Conservation (phyloP, 768 basidiomycete species). For the Postia placenta region DNA sequence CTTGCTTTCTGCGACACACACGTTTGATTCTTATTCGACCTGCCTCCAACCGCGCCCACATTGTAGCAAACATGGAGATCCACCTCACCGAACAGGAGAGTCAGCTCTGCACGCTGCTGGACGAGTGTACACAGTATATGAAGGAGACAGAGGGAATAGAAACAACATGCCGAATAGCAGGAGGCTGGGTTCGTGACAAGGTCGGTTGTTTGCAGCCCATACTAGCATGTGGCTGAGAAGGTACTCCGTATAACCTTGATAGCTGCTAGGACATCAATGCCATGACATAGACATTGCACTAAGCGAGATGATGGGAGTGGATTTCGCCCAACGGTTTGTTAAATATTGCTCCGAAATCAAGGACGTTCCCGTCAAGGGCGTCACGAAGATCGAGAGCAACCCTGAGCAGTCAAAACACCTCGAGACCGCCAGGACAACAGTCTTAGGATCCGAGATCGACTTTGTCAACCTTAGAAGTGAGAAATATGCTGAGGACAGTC, state of each 20-base stretch:
- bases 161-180: constrained; percentile 84
- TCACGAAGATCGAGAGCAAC: constrained; percentile 86
- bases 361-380: constrained; percentile 46
- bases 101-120: constrained; percentile 68
- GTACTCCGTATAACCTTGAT: constrained; percentile 1
- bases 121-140: constrained; percentile 64
- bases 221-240: background rate
- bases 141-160: constrained; percentile 44
- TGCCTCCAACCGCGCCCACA: constrained; percentile 22
- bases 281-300: constrained; percentile 95
- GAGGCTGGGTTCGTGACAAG: constrained; percentile 99
- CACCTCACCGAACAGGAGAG: constrained; percentile 63
- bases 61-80: constrained; percentile 33
- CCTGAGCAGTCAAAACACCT: constrained; percentile 98
- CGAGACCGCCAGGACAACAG: constrained; percentile 83
- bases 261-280: constrained; percentile 79
- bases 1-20: too few species aligned
- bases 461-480: constrained; percentile 93
- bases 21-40: too few species aligned
- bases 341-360: constrained; percentile 50
- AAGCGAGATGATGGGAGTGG: constrained; percentile 80
- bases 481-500: constrained; percentile 79
- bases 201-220: constrained; percentile 35
- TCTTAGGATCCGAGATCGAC: constrained; percentile 82
- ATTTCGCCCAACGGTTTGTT: constrained; percentile 79